Percentiles rank a stretch among this genome's conserved stretches.
These are phyloP conservation scores for Phialophora macrospora DNA, from an alignment of 2,329 filamentous ascomycete species.

Conservation along the genomic window DNA sequence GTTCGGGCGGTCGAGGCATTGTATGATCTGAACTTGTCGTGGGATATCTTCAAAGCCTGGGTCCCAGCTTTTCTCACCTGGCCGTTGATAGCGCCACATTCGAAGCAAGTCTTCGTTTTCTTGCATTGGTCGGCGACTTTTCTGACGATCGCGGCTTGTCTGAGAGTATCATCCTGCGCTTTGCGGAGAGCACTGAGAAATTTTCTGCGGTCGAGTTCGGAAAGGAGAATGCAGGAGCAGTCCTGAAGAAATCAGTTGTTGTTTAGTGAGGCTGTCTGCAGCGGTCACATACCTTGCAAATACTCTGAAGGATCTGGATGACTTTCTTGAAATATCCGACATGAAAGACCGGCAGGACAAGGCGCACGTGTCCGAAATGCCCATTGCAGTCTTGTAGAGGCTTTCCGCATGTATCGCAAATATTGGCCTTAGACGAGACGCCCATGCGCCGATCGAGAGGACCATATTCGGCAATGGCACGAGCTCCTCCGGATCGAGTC, in stretches of 20 bases:
- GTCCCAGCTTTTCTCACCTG: constrained; percentile 85
- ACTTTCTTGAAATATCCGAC: constrained; percentile 95
- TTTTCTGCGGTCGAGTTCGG: constrained; percentile 75
- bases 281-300: constrained; percentile 70
- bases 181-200: constrained; percentile 81
- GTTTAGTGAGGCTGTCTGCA: constrained; percentile 11
- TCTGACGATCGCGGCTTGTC: constrained; percentile 81
- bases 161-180: constrained; percentile 83
- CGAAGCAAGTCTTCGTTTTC: constrained; percentile 80
- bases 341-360: constrained; percentile 91
- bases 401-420: constrained; percentile 82
- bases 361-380: constrained; percentile 90
- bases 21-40: constrained; percentile 88
- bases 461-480: constrained; percentile 74
- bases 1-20: constrained; percentile 86
- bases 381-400: constrained; percentile 84
- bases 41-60: constrained; percentile 85
- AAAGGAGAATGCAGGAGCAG: constrained; percentile 81
- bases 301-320: constrained; percentile 87
- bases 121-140: constrained; percentile 86
- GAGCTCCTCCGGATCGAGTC: constrained; percentile 56
- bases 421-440: constrained; percentile 80
- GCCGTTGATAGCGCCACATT: constrained; percentile 83
- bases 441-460: constrained; percentile 87
- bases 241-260: constrained; percentile 54